Evolutionary conservation across 2,329 filamentous ascomycete species (phyloP), one percentile per base, ranked within the genome.

Genomic region (Sporothrix mexicana): DNA sequence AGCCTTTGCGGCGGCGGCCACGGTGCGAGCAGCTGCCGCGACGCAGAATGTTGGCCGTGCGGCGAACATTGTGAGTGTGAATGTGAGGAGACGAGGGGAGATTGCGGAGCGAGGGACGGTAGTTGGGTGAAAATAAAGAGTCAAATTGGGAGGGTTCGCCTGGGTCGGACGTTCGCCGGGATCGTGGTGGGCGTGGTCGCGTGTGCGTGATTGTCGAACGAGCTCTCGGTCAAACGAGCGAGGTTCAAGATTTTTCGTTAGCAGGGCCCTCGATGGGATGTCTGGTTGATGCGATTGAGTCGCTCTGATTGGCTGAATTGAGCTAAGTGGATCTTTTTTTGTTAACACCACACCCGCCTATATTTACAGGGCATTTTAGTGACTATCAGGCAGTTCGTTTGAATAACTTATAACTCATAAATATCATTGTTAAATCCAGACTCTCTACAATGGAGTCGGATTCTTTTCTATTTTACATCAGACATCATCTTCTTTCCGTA

Each of bases 41-140:
- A 57, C 62, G 45, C 43, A 12, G 17, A 69, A 23, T 13, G 67
- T 30, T 55, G 72, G 72, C 47, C 72, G 69, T 36, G 69, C 61
- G 61, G 67, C 62, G 17, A 71, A 49, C 72, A 73, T 73, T 47
- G 61, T 70, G 72, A 41, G 30, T 36, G 45, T 13, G 43, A 9
- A 30, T 9, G 45, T 9, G 17, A 2, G 15, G 3, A 1, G 3
- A 8, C 23, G 5, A 10, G 20, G 10, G 15, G 36, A 15, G 67
- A 23, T 10, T 20, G 59, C 3, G 17, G 17, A 4, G 36, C 23
- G 17, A 51, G 4, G 36, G 20, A 13, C 45, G 15, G 15, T 61
- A 15, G 23, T 3, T 36, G 5, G 41, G 17, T 2, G 23, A 20
- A 13, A 47, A 5, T 2, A 36, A 13, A 25, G 2, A 9, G 25